phyloP scores from a whole-genome alignment of 768 basidiomycete species.

The Tulasnella sp. region DNA sequence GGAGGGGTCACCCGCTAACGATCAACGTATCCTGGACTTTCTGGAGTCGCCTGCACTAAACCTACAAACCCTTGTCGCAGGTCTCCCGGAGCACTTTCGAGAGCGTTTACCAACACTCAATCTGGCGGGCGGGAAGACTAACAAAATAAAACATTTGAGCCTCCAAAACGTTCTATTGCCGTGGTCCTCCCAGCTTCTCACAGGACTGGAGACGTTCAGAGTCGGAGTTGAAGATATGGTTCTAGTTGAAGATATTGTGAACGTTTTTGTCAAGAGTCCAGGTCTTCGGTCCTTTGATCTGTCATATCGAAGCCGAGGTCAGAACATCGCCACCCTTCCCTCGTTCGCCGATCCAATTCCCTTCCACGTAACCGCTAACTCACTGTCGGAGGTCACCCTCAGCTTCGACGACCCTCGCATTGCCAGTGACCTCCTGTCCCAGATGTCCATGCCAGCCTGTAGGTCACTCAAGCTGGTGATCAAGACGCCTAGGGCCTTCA shows the following conservation, averaged over 20 bases:
- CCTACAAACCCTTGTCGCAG: not conserved
- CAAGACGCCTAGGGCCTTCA: not conserved
- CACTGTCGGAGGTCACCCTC: not conserved
- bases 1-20: not conserved
- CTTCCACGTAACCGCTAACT: not conserved
- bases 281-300: not conserved
- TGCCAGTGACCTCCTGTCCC: not conserved
- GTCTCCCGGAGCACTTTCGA: not conserved
- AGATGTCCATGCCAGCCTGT: constrained; percentile 45
- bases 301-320: not conserved
- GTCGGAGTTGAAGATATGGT: not conserved
- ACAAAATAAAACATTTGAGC: not conserved
- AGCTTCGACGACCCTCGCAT: not conserved
- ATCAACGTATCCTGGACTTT: not conserved
- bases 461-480: constrained; percentile 8
- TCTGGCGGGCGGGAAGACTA: not conserved
- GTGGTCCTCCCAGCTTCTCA: not conserved
- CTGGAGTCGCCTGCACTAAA: not conserved
- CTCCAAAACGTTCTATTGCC: not conserved
- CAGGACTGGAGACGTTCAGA: not conserved
- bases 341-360: not conserved
- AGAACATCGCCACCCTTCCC: not conserved
- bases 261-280: not conserved
- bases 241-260: not conserved
- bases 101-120: not conserved